Conservation (phyloP, 2,329 filamentous ascomycete genomes). For the Cryphonectria radicalis region DNA sequence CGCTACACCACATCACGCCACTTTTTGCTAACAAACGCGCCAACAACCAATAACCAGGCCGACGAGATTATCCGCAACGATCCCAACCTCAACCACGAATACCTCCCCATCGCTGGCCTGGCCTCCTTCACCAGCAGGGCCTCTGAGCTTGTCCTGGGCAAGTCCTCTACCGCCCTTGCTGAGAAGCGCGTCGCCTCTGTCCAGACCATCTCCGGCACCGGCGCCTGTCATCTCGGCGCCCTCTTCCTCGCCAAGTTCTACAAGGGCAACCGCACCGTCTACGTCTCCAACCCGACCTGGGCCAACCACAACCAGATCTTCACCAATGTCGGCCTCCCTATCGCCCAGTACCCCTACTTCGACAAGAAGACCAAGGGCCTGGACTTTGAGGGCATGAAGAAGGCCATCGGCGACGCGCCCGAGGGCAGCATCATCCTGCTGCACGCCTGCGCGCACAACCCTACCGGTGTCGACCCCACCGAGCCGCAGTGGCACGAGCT, state of each 20-base stretch:
- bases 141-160: conserved; percentile 85
- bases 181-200: conserved; percentile 82
- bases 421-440: conserved; percentile 85
- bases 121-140: conserved; percentile 85
- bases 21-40: conserved; percentile 32
- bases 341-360: conserved; percentile 93
- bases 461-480: conserved; percentile 94
- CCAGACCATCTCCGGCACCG: conserved; percentile 97
- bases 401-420: conserved; percentile 70
- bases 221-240: conserved; percentile 89
- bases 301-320: conserved; percentile 99
- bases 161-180: conserved; percentile 76
- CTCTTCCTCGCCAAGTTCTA: conserved; percentile 96
- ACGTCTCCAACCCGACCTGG: conserved; percentile 96
- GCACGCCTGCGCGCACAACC: conserved; percentile 97
- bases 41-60: conserved; percentile 60
- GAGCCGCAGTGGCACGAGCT: conserved; percentile 93
- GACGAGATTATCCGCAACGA: conserved; percentile 88
- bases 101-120: conserved; percentile 92
- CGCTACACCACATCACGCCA: conserved; percentile 21
- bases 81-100: conserved; percentile 94
- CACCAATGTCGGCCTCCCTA: conserved; percentile 78
- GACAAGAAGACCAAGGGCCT: conserved; percentile 85
- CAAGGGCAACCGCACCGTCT: conserved; percentile 73
- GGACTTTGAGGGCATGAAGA: conserved; percentile 88